Evolutionary conservation across 352 stramenopile genomes (phyloP), one percentile per base, ranked within the genome.

Genomic region (Thalassiosira mediterranea): DNA sequence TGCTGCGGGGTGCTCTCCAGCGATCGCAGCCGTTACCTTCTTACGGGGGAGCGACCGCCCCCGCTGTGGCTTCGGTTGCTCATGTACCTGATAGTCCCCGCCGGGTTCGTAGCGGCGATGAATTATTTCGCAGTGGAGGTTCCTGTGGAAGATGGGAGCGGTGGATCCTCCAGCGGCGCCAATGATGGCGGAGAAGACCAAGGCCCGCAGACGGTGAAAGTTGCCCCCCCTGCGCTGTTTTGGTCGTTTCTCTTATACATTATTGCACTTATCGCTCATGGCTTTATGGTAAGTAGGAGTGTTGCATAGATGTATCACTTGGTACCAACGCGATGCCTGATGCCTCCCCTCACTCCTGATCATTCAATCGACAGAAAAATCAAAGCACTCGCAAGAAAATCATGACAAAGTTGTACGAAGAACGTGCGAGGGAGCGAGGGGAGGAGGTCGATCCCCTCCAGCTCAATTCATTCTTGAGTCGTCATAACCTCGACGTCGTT

Each of bases 341-440:
- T n/a, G n/a, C n/a, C n/a, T n/a, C n/a, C n/a, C n/a, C n/a, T n/a
- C n/a, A n/a, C n/a, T n/a, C n/a, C n/a, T n/a, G n/a, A n/a, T n/a
- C n/a, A n/a, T n/a, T 1, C 7, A 34, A 15, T 51, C 57, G 29
- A 13, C 25, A 38, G 28, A 67, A 70, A 68, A 60, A 71, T 3
- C 49, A 42, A 61, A 47, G 47, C 21, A 63, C 42, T 34, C 51
- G 72, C 10, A 51, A 48, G 21, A 49, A 70, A 25, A 77, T 82
- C 31, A 76, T 82, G 65, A 71, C 17, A 15, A 76, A 73, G 31
- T 58, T 82, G 17, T 77, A 82, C 40, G 56, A 72, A 59, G 73
- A 82, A 37, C 26, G 60, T 8, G 38, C 29, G 8, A 5, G 10
- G 46, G 64, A 66, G 40, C 32, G 54, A 13, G 66, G 66, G 31